Evolutionary conservation across 2,329 filamentous ascomycete genomes (phyloP), one percentile per base, ranked within the genome.

Genomic region (Tolypocladium album): DNA sequence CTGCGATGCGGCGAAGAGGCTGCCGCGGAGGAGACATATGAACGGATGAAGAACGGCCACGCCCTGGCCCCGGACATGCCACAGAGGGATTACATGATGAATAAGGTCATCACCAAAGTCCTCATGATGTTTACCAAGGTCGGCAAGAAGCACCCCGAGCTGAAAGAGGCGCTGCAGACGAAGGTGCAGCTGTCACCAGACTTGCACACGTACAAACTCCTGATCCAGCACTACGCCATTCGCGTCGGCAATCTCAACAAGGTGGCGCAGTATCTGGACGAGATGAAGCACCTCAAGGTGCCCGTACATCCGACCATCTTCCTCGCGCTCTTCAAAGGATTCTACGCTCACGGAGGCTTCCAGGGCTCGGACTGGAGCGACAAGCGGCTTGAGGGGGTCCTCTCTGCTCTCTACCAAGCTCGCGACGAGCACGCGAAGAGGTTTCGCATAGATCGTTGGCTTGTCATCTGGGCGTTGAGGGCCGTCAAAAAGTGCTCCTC

Each of bases 281-380:
- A 97, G 70, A 96, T 97, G 91, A 84, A 83, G 60, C 75, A 77
- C 43, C 86, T 86, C 64, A 75, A 80, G 3, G 78, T 96, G 4
- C 83, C 85, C 0, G 76, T 93, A 20, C 85, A 93, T 62, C 88
- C 88, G 7, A 82, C 88, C 60, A 82, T 96, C 31, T 97, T 93
- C 68, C 78, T 94, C 43, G 81, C 88, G 9, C 78, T 97, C 4
- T 89, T 97, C 74, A 88, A 90, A 67, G 92, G 89, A 0, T 99
- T 97, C 69, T 79, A 82, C 39, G 72, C 77, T 2, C 87, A 96
- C 68, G 93, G 92, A 13, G 86, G 85, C 34, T 69, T 78, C 31
- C 77, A 64, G 1, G 73, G 86, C 63, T 86, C 86, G 0, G 79
- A 84, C 15, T 99, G 94, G 93, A 90, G 84, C 36, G 76, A 78